Percentiles rank a stretch among this genome's conserved stretches.
These are phyloP conservation scores for Kwoniella heveanensis DNA, from an alignment of 768 basidiomycete species.

Conservation along the genomic window DNA sequence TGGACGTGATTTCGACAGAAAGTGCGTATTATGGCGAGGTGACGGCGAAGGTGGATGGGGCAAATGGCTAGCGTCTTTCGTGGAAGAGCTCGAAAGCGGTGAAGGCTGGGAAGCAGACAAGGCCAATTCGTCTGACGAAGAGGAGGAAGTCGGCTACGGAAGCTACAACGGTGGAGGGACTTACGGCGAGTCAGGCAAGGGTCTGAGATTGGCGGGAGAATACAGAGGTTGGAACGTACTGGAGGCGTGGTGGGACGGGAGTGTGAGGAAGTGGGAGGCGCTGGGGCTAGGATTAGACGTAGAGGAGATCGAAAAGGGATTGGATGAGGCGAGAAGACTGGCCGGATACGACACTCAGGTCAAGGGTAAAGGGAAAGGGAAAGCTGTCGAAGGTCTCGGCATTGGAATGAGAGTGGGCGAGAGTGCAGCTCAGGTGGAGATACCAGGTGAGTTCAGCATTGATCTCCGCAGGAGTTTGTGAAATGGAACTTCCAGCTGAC, in stretches of 20 bases:
- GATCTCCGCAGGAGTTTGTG: not conserved
- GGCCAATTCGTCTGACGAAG: slow-evolving; percentile 46
- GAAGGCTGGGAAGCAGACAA: slow-evolving; percentile 81
- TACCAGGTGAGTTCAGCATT: slow-evolving; percentile 47
- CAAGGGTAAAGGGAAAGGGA: slow-evolving; percentile 30
- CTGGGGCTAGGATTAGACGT: slow-evolving; percentile 69
- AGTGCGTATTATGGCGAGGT: slow-evolving; percentile 90
- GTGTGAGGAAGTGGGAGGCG: slow-evolving; percentile 82
- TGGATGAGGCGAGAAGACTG: slow-evolving; percentile 45
- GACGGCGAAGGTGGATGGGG: slow-evolving; percentile 93
- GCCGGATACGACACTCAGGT: slow-evolving; percentile 30
- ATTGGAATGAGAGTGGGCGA: slow-evolving; percentile 47
- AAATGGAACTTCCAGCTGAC: slow-evolving; percentile 5
- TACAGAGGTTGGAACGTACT: slow-evolving; percentile 90
- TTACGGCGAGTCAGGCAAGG: slow-evolving; percentile 69
- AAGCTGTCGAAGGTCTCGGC: slow-evolving; percentile 35
- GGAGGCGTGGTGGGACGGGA: slow-evolving; percentile 90
- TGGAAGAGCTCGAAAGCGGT: slow-evolving; percentile 85
- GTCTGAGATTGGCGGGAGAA: slow-evolving; percentile 75
- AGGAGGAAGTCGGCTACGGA: slow-evolving; percentile 55
- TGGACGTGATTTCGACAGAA: slow-evolving; percentile 97
- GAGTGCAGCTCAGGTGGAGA: slow-evolving; percentile 49
- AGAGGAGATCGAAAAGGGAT: slow-evolving; percentile 46
- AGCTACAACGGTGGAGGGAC: slow-evolving; percentile 60
- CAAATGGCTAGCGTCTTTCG: slow-evolving; percentile 85